Evolutionary conservation across 257 asterid genomes (phyloP), one percentile per base, ranked within the genome.

Genomic region (Ehretia macrophylla): DNA sequence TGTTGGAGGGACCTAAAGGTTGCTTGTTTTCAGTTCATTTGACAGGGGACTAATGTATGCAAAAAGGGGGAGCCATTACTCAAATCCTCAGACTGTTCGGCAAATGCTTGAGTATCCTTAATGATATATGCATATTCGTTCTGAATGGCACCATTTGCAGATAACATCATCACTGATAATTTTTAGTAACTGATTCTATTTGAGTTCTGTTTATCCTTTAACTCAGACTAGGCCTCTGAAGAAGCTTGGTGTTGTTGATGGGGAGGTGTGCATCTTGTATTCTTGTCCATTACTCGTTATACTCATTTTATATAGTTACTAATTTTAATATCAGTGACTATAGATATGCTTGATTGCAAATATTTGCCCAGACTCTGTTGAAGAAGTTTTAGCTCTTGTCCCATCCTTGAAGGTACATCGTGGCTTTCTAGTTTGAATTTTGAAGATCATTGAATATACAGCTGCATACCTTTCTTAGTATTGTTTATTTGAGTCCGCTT

Each of bases 311-410:
- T 63, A 17, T 51, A 47, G 48, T 56, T 49, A 21, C 62, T 70
- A 71, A 68, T 64, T 46, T 53, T 45, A 21, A n/a, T 68, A 58
- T 61, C 38, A 55, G 22, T 68, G 59, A 17, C 48, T 58, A 51
- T 86, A 93, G 97, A 81, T 89, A 44, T 89, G 96, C 84, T 60
- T 81, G 78, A 80, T 93, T 69, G 86, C 82, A 70, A 93, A 89
- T 74, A 42, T 86, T 32, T 67, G 70, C 69, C 81, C 86, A 8
- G 97, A 86, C 64, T 73, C 94, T n/a, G 86, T 62, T 20, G 96
- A 93, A 47, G 99, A 93, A 85, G 87, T 86, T 57, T 85, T 83
- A 75, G 94, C 88, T 53, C 90, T 85, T 70, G 63, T 89, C 62
- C 97, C 95, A 11, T 71, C 89, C 16, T 79, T 89, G 59, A 83